A percentile compares a stretch with the other conserved stretches of the same genome.
phyloP scores from a whole-genome alignment of 495 filamentous ascomycete species.

The Elasticomyces elasticus region DNA sequence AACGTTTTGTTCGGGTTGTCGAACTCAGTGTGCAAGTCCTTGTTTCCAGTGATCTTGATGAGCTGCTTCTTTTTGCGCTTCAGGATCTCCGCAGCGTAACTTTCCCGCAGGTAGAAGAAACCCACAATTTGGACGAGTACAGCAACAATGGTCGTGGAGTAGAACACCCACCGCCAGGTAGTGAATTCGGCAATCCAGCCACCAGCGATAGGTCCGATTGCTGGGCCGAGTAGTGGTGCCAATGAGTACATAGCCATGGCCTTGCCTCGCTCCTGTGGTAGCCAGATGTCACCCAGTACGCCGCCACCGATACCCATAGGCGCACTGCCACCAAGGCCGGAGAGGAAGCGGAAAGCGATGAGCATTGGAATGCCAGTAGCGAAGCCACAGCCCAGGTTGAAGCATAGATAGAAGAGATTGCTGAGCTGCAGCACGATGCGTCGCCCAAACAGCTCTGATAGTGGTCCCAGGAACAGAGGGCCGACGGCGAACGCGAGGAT shows the following conservation, averaged over 20 bases:
- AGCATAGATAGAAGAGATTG: constrained; percentile 34
- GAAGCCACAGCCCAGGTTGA: constrained; percentile 35
- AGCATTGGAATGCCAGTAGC: constrained; percentile 29
- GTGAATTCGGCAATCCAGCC: constrained; percentile 55
- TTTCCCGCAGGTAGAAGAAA: constrained; percentile 59
- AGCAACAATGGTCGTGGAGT: constrained; percentile 47
- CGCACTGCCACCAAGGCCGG: constrained; percentile 34
- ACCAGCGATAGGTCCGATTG: constrained; percentile 34
- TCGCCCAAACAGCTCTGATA: constrained; percentile 34
- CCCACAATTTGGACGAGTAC: constrained; percentile 52
- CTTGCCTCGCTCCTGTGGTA: constrained; percentile 32
- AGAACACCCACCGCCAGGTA: constrained; percentile 38
- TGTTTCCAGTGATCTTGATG: constrained; percentile 55
- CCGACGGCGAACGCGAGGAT: constrained; percentile 64
- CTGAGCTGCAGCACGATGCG: constrained; percentile 30
- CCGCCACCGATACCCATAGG: constrained; percentile 35
- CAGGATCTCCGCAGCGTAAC: constrained; percentile 57
- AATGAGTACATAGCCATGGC: constrained; percentile 34
- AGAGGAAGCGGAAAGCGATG: constrained; percentile 35
- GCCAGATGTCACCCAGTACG: constrained; percentile 31
- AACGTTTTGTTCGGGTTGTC: constrained; percentile 38
- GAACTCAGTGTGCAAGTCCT: constrained; percentile 51
- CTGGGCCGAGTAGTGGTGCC: constrained; percentile 34
- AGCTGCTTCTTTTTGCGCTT: constrained; percentile 45
- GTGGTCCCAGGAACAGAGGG: constrained; percentile 33